Base-by-base conservation (phyloP, 768 basidiomycete genomes). In the Hericium erinaceus region DNA sequence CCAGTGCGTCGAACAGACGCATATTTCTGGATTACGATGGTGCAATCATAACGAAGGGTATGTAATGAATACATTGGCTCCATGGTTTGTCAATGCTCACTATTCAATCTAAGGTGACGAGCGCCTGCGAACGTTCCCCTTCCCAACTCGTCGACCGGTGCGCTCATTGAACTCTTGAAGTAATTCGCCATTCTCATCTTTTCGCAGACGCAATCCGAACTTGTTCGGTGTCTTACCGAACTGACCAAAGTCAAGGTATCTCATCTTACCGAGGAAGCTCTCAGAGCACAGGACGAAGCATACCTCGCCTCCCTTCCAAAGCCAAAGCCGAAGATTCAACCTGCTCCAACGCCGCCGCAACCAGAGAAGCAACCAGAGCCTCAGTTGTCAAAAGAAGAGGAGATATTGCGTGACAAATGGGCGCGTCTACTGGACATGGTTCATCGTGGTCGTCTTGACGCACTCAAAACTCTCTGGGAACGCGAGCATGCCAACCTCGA, bases 71-170 rank as follows among this genome's bases (percentile, higher is more conserved):
- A 39, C 5, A 26, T 6, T 57, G 22, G 38, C 9, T 56, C 13
- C 3, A 24, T 13, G 38, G 52, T 37, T 15, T 15, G 6, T 28
- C 24, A 52, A 37, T 60, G 44, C 48, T 46, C n/a, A 7, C 48
- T 15, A 44, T 6, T 3, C 16, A 10, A 28, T 20, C 41, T 20
- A 39, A 79, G 75, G 72, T 33, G 95, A 98, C 61, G 81, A 81
- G 37, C 80, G 95, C 39, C 71, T 98, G 33, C 81, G 94, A 48
- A 89, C 86, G 0, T 98, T 95, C 70, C 94, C 95, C 0, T 99
- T 99, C 72, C 95, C 94, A 3, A 99, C 97, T 1, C 85, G 95
- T 41, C 80, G 97, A 63, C 95, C 97, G 13, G 93, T 94, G 70
- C 58, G 89, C 75, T n/a, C 18, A 26, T 51, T 48, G 22, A 24